Base-by-base conservation (phyloP, 2,329 filamentous ascomycete genomes). In the Penicillium sp. region DNA sequence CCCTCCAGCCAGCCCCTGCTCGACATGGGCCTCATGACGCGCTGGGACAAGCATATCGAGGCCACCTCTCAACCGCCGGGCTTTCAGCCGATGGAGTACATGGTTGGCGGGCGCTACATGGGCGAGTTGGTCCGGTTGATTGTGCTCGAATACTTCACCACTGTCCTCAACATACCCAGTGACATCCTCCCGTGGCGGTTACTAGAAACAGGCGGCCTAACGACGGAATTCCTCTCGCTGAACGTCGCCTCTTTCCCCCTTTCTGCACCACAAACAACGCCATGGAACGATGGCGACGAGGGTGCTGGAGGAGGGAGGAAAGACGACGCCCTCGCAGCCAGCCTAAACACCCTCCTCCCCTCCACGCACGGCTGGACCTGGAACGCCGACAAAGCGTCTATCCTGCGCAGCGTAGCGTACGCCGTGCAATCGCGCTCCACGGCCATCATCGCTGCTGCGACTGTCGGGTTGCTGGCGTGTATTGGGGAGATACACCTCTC, bases 61-160 rank as follows among this genome's bases (percentile, higher is more conserved):
- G 70, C 71, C 1, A 78, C 83, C 54, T 85, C 83, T 57, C 84
- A 89, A 62, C 75, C 75, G 11, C 86, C 88, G 0, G 88, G 88
- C 0, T 90, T 91, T 63, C 88, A 91, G 62, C 88, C 88, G 0
- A 79, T 91, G 23, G 89, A 92, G 67, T 91, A 91, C 71, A 89
- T 91, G 84, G 88, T 87, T 1, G 82, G 87, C 1, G 88, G 87
- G 1, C 77, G 87, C 21, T 90, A 90, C 67, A 76, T 90, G 3
- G 88, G 88, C 45, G 88, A 91, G 68, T 80, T 91, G 4, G 86
- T 85, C 6, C 83, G 88, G 14, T 78, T 90, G 48, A 82, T 88
- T 59, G 77, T 88, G 50, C 66, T 85, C 24, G 84, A 89, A 64
- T 84, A 86, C 65, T 72, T 87, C 65, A 76, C 74, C n/a, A 70